phyloP scores from a whole-genome alignment of 345 rosid genomes.

The Citropsis articulata region DNA sequence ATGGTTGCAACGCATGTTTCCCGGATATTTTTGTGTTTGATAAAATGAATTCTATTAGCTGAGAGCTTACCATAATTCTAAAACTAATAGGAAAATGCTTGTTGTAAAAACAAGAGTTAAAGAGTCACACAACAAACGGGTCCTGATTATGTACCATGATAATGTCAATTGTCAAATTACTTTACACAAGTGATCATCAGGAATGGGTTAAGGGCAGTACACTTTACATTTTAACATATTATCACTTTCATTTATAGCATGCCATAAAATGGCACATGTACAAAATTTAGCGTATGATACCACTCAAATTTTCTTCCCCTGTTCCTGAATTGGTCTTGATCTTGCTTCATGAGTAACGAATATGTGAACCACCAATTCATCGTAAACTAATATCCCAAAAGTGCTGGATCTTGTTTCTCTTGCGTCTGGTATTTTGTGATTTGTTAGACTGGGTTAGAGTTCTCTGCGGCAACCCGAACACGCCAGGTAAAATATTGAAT shows the following conservation, averaged over 20 bases:
- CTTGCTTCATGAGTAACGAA: not conserved
- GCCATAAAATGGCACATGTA: not conserved
- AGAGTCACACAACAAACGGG: not conserved
- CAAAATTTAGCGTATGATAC: not conserved
- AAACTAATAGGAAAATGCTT: not conserved
- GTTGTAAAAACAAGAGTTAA: not conserved
- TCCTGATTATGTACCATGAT: too few species aligned
- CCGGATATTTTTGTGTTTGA: not conserved
- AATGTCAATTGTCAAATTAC: not conserved
- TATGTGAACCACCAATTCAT: not conserved
- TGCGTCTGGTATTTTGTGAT: not conserved
- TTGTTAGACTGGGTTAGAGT: constrained; percentile 46
- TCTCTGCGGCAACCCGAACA: constrained; percentile 31
- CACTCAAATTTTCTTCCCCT: not conserved
- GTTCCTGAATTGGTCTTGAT: not conserved
- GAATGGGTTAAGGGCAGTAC: too few species aligned
- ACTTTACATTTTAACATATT: not conserved
- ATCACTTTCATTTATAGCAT: not conserved
- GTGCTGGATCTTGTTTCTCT: not conserved
- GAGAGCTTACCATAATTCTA: not conserved
- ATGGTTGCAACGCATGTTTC: too few species aligned
- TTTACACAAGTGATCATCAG: not conserved
- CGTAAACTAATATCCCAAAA: not conserved
- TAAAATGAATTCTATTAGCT: not conserved
- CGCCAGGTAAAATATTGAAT: constrained; percentile 46